Percentiles rank a stretch among this genome's conserved stretches.
Evolutionary conservation across 805 yeast genomes (phyloP).

Genomic region (Yarrowia keelungensis): DNA sequence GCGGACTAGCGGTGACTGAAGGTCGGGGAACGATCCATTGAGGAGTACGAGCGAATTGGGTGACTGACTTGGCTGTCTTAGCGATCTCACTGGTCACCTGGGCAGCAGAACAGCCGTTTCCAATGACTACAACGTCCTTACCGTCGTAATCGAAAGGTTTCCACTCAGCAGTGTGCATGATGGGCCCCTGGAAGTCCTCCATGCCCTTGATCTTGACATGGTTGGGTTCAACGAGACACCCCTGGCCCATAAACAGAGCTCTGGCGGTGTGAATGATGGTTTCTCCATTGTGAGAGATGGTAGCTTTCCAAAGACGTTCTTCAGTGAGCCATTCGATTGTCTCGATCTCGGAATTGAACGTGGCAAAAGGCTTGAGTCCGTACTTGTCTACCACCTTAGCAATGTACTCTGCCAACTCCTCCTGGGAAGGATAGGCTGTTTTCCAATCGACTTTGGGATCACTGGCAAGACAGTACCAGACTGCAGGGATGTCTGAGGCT

Average conservation of each 20-base stretch:
- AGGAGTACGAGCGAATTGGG: conserved; percentile 42
- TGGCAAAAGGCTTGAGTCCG: conserved; percentile 35
- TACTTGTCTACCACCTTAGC: conserved; percentile 39
- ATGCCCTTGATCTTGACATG: conserved; percentile 40
- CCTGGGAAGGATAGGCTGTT: conserved; percentile 39
- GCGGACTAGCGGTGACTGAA: background rate
- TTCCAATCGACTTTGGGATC: conserved; percentile 42
- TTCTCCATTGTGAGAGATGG: conserved; percentile 34
- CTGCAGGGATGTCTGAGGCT: conserved; percentile 43
- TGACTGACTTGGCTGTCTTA: conserved; percentile 35
- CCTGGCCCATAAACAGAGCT: conserved; percentile 40
- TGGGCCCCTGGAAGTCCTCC: conserved; percentile 40
- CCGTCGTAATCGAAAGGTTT: conserved; percentile 36
- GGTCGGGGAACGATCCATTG: conserved; percentile 42
- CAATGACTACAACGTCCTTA: conserved; percentile 40
- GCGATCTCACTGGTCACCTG: conserved; percentile 39
- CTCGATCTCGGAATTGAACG: conserved; percentile 25
- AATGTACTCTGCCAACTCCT: conserved; percentile 40
- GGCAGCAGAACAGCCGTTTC: conserved; percentile 41
- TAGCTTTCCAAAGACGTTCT: conserved; percentile 38
- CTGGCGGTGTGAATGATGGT: conserved; percentile 37
- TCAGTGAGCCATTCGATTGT: conserved; percentile 40
- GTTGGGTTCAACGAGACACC: conserved; percentile 40
- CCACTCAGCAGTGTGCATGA: conserved; percentile 42
- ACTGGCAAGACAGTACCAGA: conserved; percentile 42